Evolutionary conservation across 306 rosid species (phyloP).

Genomic region (Casuarina cunninghamiana): DNA sequence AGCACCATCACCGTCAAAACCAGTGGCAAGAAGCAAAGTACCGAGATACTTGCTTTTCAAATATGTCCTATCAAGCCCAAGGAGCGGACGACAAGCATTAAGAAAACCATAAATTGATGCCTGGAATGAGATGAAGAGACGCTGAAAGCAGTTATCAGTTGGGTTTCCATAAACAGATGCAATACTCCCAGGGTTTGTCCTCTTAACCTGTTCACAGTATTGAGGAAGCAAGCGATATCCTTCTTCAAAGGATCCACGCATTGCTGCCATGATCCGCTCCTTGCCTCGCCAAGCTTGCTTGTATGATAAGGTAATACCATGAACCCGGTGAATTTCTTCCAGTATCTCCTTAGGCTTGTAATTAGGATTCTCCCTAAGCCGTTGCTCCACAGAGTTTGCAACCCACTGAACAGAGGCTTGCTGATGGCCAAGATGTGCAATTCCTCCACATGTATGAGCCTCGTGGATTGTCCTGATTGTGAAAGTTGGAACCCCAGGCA

Average conservation of each 20-base stretch:
- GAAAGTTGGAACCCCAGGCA: conserved; percentile 88
- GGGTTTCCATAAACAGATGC: conserved; percentile 75
- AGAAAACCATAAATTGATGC: conserved; percentile 84
- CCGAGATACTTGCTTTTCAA: conserved; percentile 82
- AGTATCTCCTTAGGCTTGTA: conserved; percentile 88
- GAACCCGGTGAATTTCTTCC: conserved; percentile 86
- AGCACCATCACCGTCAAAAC: conserved; percentile 81
- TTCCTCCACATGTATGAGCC: conserved; percentile 77
- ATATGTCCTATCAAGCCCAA: conserved; percentile 79
- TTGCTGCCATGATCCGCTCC: conserved; percentile 92
- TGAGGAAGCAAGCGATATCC: conserved; percentile 86
- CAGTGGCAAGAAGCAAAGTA: conserved; percentile 75
- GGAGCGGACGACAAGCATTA: conserved; percentile 81
- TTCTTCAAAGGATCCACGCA: conserved; percentile 94
- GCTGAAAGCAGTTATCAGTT: conserved; percentile 71
- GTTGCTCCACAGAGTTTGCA: conserved; percentile 80
- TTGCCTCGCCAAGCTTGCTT: conserved; percentile 96
- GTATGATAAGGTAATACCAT: conserved; percentile 84
- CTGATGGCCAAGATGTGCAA: conserved; percentile 85
- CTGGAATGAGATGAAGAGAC: conserved; percentile 79
- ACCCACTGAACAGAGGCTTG: conserved; percentile 97
- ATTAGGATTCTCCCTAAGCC: conserved; percentile 76
- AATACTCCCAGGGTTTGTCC: conserved; percentile 80
- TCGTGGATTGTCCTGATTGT: conserved; percentile 79
- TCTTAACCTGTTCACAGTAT: conserved; percentile 79